phyloP scores from a whole-genome alignment of 352 stramenopile species.

The Phytophthora fragariaefolia region DNA sequence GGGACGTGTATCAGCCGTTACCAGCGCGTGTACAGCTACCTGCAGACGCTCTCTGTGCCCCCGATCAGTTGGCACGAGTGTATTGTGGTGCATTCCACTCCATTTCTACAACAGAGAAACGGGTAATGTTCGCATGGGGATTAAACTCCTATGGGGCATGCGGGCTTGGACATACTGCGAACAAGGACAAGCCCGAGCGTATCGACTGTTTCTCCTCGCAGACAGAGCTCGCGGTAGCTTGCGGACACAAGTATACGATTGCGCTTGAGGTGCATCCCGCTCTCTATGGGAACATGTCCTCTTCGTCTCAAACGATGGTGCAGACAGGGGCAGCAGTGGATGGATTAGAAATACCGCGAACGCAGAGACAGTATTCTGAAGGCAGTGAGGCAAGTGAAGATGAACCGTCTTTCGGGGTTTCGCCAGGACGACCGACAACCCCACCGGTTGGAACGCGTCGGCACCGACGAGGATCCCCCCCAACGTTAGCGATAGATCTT shows the following conservation, averaged over 20 bases:
- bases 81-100: slow-evolving; percentile 88
- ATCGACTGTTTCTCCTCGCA: slow-evolving; percentile 74
- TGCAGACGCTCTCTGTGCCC: slow-evolving; percentile 45
- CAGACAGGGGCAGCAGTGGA: slow-evolving; percentile 10
- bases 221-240: slow-evolving; percentile 67
- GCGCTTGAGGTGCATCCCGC: slow-evolving; percentile 58
- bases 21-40: slow-evolving; percentile 68
- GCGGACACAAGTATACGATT: slow-evolving; percentile 86
- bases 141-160: slow-evolving; percentile 85
- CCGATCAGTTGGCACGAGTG: slow-evolving; percentile 57
- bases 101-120: slow-evolving; percentile 61
- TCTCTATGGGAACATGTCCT: slow-evolving; percentile 22
- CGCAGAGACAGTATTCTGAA: slow-evolving; percentile 23
- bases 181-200: slow-evolving; percentile 80
- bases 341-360: slow-evolving; percentile 22
- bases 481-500: slow-evolving; percentile 29
- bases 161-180: slow-evolving; percentile 77
- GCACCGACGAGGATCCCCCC: slow-evolving; percentile 33
- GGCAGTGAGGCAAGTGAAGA: slow-evolving; percentile 37
- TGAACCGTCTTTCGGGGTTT: slow-evolving; percentile 19
- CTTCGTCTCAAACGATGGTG: slow-evolving; percentile 7
- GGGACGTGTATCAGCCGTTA: slow-evolving; percentile 82
- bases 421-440: slow-evolving; percentile 14
- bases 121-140: slow-evolving; percentile 81
- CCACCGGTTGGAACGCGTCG: slow-evolving; percentile 12